A percentile compares a stretch with the other conserved stretches of the same genome.
Evolutionary conservation across 2,329 filamentous ascomycete species (phyloP).

Genomic region (Fusarium torulosum): DNA sequence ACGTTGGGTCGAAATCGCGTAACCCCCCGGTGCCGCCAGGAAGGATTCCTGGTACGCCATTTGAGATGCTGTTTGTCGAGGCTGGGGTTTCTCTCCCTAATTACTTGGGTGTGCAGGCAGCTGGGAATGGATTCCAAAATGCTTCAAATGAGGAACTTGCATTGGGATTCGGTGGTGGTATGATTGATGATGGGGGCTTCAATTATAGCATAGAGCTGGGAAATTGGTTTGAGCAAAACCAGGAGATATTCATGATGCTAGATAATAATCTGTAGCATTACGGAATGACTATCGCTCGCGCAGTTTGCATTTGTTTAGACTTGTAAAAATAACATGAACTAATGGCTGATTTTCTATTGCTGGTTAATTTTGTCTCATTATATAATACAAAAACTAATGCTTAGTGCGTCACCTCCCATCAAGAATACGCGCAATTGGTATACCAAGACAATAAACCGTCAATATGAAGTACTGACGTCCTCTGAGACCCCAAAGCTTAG

Average conservation of each 20-base stretch:
- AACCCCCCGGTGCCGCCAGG: not conserved
- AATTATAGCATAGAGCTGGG: slow-evolving; percentile 9
- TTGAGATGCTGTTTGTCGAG: slow-evolving; percentile 20
- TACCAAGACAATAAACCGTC: no score
- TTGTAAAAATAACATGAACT: no score
- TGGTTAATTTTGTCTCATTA: no score
- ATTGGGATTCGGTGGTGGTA: fast-evolving
- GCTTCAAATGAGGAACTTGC: fast-evolving
- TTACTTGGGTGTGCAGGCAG: not conserved
- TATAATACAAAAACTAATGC: no score
- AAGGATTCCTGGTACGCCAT: slow-evolving; percentile 10
- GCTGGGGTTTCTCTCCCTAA: slow-evolving; percentile 2
- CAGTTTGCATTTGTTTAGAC: no score
- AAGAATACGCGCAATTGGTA: no score
- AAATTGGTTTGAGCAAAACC: slow-evolving; percentile 26
- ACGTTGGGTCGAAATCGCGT: not conserved
- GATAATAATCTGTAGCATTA: not conserved
- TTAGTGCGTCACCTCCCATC: no score
- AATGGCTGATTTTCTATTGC: no score
- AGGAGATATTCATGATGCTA: slow-evolving; percentile 26
- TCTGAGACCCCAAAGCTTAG: no score
- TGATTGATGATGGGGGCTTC: not conserved
- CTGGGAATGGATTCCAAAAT: fast-evolving
- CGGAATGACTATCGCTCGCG: no score
- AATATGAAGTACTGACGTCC: no score